Evolutionary conservation across 2,329 filamentous ascomycete species (phyloP).

Genomic region (Epichloe baconii): DNA sequence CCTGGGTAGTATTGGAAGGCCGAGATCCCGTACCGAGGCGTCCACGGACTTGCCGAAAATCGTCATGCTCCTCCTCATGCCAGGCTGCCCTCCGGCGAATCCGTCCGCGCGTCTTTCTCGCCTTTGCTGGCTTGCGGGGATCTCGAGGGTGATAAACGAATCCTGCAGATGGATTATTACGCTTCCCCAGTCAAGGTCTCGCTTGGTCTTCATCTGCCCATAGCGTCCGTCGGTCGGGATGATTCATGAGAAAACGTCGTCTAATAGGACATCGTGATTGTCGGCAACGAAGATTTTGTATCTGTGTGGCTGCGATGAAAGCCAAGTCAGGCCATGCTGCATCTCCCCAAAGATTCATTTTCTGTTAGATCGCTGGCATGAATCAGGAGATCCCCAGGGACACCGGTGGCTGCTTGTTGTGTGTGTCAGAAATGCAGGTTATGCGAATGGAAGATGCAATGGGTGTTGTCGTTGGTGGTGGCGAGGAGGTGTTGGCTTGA

Average conservation of each 20-base stretch:
- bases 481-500: not conserved
- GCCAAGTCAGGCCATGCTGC: constrained; percentile 26
- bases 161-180: constrained; percentile 13
- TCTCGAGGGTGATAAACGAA: constrained; percentile 2
- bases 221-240: constrained; percentile 11
- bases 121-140: not conserved
- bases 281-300: constrained; percentile 33
- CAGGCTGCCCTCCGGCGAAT: not conserved
- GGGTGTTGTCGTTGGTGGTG: not conserved
- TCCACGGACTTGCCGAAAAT: constrained; percentile 15
- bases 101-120: not conserved
- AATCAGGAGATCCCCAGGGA: constrained; percentile 31
- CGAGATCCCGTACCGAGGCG: constrained; percentile 11
- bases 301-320: constrained; percentile 23
- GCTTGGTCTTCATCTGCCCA: constrained; percentile 4
- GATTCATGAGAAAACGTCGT: constrained; percentile 7
- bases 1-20: constrained; percentile 12
- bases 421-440: constrained; percentile 32
- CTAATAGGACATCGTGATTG: constrained; percentile 29
- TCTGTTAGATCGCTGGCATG: constrained; percentile 36
- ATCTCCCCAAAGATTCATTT: constrained; percentile 29
- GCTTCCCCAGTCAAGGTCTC: constrained; percentile 11
- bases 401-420: constrained; percentile 23
- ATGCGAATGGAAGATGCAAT: constrained; percentile 11
- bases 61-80: constrained; percentile 3